phyloP scores from a whole-genome alignment of 345 rosid species.

The Eucalyptus caleyi region DNA sequence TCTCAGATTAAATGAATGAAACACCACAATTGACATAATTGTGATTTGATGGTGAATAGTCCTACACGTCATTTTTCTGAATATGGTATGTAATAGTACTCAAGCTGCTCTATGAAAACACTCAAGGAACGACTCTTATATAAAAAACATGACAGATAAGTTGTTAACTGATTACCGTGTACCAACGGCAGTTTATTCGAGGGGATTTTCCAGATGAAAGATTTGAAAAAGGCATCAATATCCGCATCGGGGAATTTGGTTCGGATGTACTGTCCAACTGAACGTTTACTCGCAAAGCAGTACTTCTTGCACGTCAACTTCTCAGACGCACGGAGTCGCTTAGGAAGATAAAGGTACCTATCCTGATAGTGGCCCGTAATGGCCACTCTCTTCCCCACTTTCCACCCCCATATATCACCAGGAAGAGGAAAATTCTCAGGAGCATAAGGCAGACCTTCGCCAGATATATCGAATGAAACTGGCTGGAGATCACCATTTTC shows the following conservation, averaged over 20 bases:
- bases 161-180: slow-evolving; percentile 23
- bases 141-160: neutral
- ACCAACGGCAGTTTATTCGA: slow-evolving; percentile 6
- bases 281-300: slow-evolving; percentile 45
- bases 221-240: slow-evolving; percentile 41
- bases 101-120: neutral
- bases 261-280: slow-evolving; percentile 25
- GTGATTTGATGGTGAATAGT: neutral
- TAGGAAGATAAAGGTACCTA: slow-evolving; percentile 64
- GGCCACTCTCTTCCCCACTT: slow-evolving; percentile 57
- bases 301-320: neutral
- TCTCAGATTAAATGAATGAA: neutral
- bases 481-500: slow-evolving; percentile 21
- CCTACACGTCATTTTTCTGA: neutral
- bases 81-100: neutral
- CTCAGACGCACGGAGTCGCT: slow-evolving; percentile 9
- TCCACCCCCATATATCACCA: slow-evolving; percentile 82
- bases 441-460: slow-evolving; percentile 83
- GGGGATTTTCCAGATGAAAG: slow-evolving; percentile 65
- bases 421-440: slow-evolving; percentile 63
- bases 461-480: slow-evolving; percentile 28
- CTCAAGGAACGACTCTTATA: neutral
- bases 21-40: neutral
- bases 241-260: slow-evolving; percentile 31
- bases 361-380: slow-evolving; percentile 34